These are phyloP conservation scores for Penicillium sp. DNA, from an alignment of 2,329 filamentous ascomycete species.

Conservation along the genomic window DNA sequence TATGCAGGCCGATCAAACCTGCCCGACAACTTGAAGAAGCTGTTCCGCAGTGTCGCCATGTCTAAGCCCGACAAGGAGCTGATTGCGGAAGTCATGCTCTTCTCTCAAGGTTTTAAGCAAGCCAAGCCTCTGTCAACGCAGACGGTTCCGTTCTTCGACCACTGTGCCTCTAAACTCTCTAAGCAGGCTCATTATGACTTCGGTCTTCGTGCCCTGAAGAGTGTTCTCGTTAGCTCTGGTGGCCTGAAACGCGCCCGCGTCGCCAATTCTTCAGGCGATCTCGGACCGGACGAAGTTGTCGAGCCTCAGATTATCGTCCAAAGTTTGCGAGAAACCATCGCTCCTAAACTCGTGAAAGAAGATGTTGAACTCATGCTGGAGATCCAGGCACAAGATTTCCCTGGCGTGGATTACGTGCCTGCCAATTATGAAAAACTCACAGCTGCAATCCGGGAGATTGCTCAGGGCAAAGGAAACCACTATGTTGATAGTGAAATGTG, in stretches of 20 bases:
- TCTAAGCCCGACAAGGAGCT: conserved; percentile 99
- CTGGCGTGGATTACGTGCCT: conserved; percentile 88
- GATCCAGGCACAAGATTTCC: conserved; percentile 86
- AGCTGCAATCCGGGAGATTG: conserved; percentile 78
- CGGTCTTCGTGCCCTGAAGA: conserved; percentile 95
- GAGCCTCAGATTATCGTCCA: conserved; percentile 99
- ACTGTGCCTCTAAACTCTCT: conserved; percentile 77
- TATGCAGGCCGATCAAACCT: conserved; percentile 98
- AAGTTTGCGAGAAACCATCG: conserved; percentile 97
- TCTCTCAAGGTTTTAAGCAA: conserved; percentile 98
- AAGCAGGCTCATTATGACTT: conserved; percentile 99
- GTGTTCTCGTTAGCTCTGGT: conserved; percentile 96
- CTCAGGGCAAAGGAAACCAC: conserved; percentile 71
- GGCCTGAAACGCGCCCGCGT: conserved; percentile 85
- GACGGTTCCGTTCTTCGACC: conserved; percentile 97
- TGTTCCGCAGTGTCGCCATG: conserved; percentile 99
- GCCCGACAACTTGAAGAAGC: conserved; percentile 98
- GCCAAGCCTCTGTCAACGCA: conserved; percentile 93
- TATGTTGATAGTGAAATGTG: conserved; percentile 90
- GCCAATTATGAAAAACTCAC: conserved; percentile 82
- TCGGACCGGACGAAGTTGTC: conserved; percentile 71
- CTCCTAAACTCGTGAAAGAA: conserved; percentile 89
- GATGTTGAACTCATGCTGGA: conserved; percentile 87
- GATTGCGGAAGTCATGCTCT: conserved; percentile 99
- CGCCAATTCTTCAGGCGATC: conserved; percentile 58